phyloP scores from a whole-genome alignment of 176 grass and related monocot genomes.

The Avena eriantha region DNA sequence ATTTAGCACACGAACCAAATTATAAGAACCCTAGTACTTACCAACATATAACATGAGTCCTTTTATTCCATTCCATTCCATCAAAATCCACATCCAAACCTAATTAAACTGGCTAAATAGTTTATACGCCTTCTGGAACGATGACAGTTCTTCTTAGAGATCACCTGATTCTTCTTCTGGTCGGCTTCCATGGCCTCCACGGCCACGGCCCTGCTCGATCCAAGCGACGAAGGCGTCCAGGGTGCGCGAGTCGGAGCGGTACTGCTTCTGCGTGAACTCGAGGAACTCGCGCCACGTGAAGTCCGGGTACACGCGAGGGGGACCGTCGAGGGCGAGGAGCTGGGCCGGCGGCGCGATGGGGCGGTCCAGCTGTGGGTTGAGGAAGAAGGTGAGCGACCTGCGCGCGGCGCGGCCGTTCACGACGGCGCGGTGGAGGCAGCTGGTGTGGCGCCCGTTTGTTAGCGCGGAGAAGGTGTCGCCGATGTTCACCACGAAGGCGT shows the following conservation, averaged over 20 bases:
- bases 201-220: conserved; percentile 38
- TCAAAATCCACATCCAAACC: neutral
- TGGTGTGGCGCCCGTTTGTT: conserved; percentile 53
- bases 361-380: conserved; percentile 53
- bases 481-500: conserved; percentile 67
- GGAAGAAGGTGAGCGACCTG: conserved; percentile 59
- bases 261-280: conserved; percentile 89
- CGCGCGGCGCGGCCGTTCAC: conserved; percentile 33
- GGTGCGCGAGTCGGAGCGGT: conserved; percentile 74
- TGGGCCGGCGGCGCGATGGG: conserved; percentile 36
- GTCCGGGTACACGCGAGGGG: conserved; percentile 75
- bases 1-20: too few relatives aligned
- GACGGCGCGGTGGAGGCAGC: conserved; percentile 68
- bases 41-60: neutral
- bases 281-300: conserved; percentile 89
- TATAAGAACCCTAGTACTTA: neutral
- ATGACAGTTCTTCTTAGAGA: neutral
- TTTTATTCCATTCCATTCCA: neutral
- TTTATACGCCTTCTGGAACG: neutral
- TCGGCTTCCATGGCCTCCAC: neutral
- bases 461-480: conserved; percentile 66
- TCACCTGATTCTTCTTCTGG: neutral
- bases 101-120: neutral
- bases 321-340: conserved; percentile 28
- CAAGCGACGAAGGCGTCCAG: conserved; percentile 75